Evolutionary conservation across 176 grass and related monocot species (phyloP).

Genomic region (Paspalum notatum): DNA sequence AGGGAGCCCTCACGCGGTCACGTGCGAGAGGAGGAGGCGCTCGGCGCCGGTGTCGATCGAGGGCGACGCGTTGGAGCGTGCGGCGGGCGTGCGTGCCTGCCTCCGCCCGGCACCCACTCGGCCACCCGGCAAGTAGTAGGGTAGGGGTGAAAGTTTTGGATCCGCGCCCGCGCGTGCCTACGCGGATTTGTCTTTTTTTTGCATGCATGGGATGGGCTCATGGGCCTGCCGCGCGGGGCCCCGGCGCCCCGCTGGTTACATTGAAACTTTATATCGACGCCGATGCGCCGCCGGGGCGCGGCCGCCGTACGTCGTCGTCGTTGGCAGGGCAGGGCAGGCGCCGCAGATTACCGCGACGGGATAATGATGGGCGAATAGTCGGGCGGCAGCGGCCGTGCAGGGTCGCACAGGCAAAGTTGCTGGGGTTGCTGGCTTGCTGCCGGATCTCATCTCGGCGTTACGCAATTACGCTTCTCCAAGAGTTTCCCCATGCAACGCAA

Average conservation of each 20-base stretch:
- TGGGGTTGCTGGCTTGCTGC: neutral
- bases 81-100: no score
- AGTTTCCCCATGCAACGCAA: neutral
- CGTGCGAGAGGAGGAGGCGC: no score
- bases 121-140: no score
- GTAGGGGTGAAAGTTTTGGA: neutral
- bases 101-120: no score
- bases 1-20: neutral
- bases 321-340: constrained; percentile 5
- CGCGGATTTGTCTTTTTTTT: neutral
- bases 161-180: neutral
- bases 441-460: constrained; percentile 1
- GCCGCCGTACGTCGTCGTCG: constrained; percentile 7
- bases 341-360: constrained; percentile 5
- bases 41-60: no score
- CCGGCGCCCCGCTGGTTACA: neutral
- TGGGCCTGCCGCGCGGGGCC: neutral
- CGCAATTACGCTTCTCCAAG: neutral
- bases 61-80: no score
- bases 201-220: neutral
- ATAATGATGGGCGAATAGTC: constrained; percentile 38
- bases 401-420: neutral
- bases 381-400: constrained; percentile 8
- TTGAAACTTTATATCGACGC: constrained; percentile 14
- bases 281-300: neutral